phyloP scores from a whole-genome alignment of 176 grass and related monocot species.

The Saccharum officinarum region DNA sequence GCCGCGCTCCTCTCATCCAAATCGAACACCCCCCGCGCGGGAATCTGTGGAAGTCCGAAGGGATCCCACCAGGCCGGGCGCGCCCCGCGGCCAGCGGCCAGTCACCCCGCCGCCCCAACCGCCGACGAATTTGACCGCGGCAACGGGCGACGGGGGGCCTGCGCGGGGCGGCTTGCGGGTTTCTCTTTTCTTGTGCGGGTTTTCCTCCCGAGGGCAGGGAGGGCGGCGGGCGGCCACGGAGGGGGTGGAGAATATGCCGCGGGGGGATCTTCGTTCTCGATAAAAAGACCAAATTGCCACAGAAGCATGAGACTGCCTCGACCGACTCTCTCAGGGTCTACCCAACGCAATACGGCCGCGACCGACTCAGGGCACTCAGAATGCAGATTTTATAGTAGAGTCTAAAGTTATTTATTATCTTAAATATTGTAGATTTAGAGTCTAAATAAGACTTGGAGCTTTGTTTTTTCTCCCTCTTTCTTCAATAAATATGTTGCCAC shows the following conservation, averaged over 20 bases:
- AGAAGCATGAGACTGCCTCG: too few relatives aligned
- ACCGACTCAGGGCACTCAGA: too few relatives aligned
- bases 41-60: slow-evolving; percentile 27
- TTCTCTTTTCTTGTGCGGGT: slow-evolving; percentile 6
- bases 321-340: too few relatives aligned
- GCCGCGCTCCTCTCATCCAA: slow-evolving; percentile 56
- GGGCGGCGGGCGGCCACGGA: not conserved
- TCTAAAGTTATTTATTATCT: too few relatives aligned
- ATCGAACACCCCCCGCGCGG: slow-evolving; percentile 35
- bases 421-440: too few relatives aligned
- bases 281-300: too few relatives aligned
- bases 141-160: slow-evolving; percentile 36
- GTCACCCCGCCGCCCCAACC: not conserved
- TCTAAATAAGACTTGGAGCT: too few relatives aligned
- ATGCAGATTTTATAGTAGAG: too few relatives aligned
- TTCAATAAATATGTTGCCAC: too few relatives aligned
- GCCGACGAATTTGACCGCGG: slow-evolving; percentile 44
- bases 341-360: too few relatives aligned
- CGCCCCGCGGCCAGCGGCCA: not conserved
- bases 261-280: not conserved
- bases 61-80: slow-evolving; percentile 24
- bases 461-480: too few relatives aligned
- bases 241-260: not conserved
- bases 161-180: slow-evolving; percentile 22
- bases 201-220: not conserved